Evolutionary conservation across 2,329 filamentous ascomycete species (phyloP), one percentile per base, ranked within the genome.

Genomic region (Colletotrichum sp.): DNA sequence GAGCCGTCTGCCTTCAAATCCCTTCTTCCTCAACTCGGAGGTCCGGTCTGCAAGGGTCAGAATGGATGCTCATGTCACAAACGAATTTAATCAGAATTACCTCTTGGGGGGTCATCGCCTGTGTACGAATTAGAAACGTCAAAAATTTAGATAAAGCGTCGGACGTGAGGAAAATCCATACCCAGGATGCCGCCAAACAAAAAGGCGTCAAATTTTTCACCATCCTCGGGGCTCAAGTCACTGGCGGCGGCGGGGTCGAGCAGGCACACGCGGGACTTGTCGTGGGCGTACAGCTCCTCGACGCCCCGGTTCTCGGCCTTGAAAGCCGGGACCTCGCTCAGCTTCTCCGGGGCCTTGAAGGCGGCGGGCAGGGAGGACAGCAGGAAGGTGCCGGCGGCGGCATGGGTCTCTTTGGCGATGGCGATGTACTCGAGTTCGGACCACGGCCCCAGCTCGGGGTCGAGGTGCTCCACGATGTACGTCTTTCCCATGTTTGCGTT

Each of bases 401-500:
- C 89, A 77, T 92, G 87, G 68, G 94, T 95, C 88, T 99, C 97
- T 76, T 91, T 88, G 67, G 95, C 95, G 83, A 99, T 98, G 81
- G 94, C 92, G 71, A 92, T 88, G 87, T 99, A 99, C 87, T 99
- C 97, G 69, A 99, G 91, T 78, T 95, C 93, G 28, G 97, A 99
- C 97, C 97, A 99, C 55, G 92, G 91, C 39, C 98, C 97, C 34
- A 99, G 90, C 85, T 99, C 97, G 55, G 95, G 93, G 87, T 99
- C 97, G 78, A 99, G 93, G 86, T 99, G 96, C 88, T 99, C 96
- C 80, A 99, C 96, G 81, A 99, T 94, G 86, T 97, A 98, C 59
- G 93, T 96, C 85, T 96, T 94, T 78, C 84, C 83, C 74, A 76
- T 76, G 26, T 15, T 61, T 34, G 32, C 10, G 8, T 7, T n/a